A percentile compares a stretch with the other conserved stretches of the same genome.
These are phyloP conservation scores for Gloeostereum incarnatum DNA, from an alignment of 768 basidiomycete species.

Conservation along the genomic window DNA sequence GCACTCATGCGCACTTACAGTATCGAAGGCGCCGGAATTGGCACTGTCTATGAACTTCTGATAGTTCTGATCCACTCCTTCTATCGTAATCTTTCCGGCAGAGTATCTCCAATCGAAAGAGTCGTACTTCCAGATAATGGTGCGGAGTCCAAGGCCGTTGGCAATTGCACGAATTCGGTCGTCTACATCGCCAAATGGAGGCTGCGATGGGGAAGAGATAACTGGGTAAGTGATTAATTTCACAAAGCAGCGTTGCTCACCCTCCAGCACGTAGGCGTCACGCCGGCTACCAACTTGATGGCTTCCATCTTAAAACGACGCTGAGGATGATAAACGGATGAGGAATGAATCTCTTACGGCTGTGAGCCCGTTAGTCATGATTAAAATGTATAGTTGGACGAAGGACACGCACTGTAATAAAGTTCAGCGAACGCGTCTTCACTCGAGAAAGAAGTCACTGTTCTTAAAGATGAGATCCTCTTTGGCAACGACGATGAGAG, in stretches of 20 bases:
- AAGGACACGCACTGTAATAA: slow-evolving; percentile 47
- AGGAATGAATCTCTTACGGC: neutral
- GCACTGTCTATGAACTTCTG: slow-evolving; percentile 39
- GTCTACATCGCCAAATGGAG: slow-evolving; percentile 63
- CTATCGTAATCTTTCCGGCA: slow-evolving; percentile 20
- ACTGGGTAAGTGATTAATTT: neutral
- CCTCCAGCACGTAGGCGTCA: slow-evolving; percentile 55
- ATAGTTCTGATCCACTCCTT: slow-evolving; percentile 45
- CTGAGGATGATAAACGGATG: neutral
- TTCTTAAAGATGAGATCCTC: neutral
- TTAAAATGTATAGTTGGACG: neutral
- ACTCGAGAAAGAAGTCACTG: slow-evolving; percentile 53
- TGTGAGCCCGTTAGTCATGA: neutral
- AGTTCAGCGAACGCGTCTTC: slow-evolving; percentile 69
- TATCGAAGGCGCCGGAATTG: slow-evolving; percentile 28
- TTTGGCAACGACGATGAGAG: neutral
- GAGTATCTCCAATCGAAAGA: slow-evolving; percentile 54
- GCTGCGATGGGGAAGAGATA: slow-evolving; percentile 19
- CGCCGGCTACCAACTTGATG: slow-evolving; percentile 43
- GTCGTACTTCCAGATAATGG: slow-evolving; percentile 67
- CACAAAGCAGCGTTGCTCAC: slow-evolving; percentile 20
- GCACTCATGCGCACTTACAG: slow-evolving; percentile 16
- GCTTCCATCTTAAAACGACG: slow-evolving; percentile 27
- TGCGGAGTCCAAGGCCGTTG: slow-evolving; percentile 54
- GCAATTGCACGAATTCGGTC: slow-evolving; percentile 71